Evolutionary conservation across 768 basidiomycete genomes (phyloP).

Genomic region (Heimioporus sp.): DNA sequence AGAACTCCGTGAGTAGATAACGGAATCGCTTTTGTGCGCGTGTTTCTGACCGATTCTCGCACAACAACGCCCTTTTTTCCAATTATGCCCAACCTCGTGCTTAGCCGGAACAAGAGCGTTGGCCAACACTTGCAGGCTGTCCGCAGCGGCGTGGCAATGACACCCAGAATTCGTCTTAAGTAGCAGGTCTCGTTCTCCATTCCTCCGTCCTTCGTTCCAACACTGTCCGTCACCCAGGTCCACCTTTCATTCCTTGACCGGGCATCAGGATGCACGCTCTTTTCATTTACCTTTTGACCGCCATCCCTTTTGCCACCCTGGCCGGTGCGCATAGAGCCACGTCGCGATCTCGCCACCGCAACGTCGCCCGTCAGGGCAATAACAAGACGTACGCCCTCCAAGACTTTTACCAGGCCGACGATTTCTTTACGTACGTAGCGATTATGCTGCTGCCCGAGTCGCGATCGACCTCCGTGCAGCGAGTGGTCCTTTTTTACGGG

Average conservation of each 20-base stretch:
- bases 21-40: not conserved
- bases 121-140: not conserved
- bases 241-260: conserved; percentile 9
- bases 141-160: conserved; percentile 3
- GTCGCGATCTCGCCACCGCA: conserved; percentile 29
- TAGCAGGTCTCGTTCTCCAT: not conserved
- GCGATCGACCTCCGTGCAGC: conserved; percentile 33
- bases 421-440: conserved; percentile 56
- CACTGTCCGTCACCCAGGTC: not conserved
- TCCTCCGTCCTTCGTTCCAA: not conserved
- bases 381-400: conserved; percentile 33
- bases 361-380: conserved; percentile 18
- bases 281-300: conserved; percentile 30
- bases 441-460: not conserved
- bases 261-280: conserved; percentile 30
- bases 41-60: not conserved
- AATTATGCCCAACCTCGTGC: conserved; percentile 2
- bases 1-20: not conserved
- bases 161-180: conserved; percentile 4
- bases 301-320: conserved; percentile 35
- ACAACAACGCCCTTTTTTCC: conserved; percentile 7
- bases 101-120: no score
- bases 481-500: conserved; percentile 65
- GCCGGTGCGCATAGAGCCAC: conserved; percentile 32
- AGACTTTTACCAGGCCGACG: conserved; percentile 47